Evolutionary conservation across 108 stramenopile species (phyloP).

Genomic region (Bacterosira constricta): DNA sequence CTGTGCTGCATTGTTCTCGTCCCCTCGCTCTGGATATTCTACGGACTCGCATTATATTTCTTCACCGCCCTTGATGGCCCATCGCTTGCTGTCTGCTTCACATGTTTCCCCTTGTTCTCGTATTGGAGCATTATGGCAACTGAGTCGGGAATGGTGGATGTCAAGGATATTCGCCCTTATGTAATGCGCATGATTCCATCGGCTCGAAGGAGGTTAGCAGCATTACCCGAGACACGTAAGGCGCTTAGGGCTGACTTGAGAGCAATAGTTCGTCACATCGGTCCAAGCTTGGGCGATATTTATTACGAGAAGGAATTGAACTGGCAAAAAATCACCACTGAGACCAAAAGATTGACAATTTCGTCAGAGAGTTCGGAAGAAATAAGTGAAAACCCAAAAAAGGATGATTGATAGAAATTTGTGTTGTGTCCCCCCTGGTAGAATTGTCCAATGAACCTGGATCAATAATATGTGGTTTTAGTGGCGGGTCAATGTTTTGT

Average conservation of each 20-base stretch:
- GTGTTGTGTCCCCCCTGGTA: too few species aligned
- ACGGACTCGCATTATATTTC: conserved; percentile 69
- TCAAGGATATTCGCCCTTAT: conserved; percentile 91
- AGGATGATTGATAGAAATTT: conserved; percentile 6
- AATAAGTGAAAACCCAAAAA: neutral
- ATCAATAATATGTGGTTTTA: too few species aligned
- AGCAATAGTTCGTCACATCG: conserved; percentile 70
- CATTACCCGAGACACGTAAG: conserved; percentile 66
- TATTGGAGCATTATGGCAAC: conserved; percentile 91
- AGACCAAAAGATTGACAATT: conserved; percentile 31
- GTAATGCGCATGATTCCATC: conserved; percentile 80
- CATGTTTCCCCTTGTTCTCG: conserved; percentile 91
- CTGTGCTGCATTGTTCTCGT: conserved; percentile 95
- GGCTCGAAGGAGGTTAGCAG: conserved; percentile 61
- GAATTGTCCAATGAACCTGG: too few species aligned
- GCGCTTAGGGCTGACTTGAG: conserved; percentile 73
- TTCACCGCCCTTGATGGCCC: conserved; percentile 81
- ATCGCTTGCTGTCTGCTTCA: conserved; percentile 77
- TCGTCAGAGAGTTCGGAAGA: conserved; percentile 6
- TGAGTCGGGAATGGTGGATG: conserved; percentile 94
- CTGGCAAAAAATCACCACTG: conserved; percentile 69
- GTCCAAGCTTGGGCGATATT: conserved; percentile 78
- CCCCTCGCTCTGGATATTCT: conserved; percentile 90
- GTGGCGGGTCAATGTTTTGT: too few species aligned
- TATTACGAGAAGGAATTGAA: conserved; percentile 82